Percentiles rank a stretch among this genome's conserved stretches.
Evolutionary conservation across 176 grass and related monocot species (phyloP).

Genomic region (Tillandsia leiboldiana): DNA sequence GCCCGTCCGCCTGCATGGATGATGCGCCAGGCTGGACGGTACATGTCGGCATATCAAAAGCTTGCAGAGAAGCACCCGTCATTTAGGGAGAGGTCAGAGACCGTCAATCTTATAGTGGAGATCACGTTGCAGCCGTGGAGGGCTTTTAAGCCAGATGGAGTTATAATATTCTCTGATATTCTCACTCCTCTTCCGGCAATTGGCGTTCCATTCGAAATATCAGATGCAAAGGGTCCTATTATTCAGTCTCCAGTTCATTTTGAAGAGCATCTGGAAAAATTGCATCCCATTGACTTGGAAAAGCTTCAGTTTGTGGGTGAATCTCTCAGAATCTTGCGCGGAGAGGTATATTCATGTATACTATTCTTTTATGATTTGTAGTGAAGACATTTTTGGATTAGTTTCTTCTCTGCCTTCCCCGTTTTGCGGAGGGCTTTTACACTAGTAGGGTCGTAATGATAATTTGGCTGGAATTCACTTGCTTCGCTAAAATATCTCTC

Average conservation of each 20-base stretch:
- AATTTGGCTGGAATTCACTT: too few species aligned
- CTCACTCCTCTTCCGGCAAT: conserved; percentile 86
- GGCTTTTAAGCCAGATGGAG: conserved; percentile 83
- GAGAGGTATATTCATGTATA: conserved; percentile 43
- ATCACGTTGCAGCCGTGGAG: conserved; percentile 90
- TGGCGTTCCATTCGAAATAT: conserved; percentile 92
- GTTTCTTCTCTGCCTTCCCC: not conserved
- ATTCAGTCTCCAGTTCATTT: conserved; percentile 60
- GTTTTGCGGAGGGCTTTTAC: not conserved
- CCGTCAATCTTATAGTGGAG: conserved; percentile 78
- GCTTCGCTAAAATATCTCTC: too few species aligned
- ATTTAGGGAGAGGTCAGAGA: conserved; percentile 89
- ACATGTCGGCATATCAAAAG: conserved; percentile 86
- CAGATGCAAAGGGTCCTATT: conserved; percentile 71
- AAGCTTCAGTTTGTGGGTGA: conserved; percentile 85
- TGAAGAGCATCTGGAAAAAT: conserved; percentile 51
- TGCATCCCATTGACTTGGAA: conserved; percentile 67
- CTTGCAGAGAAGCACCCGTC: conserved; percentile 83
- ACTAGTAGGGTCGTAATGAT: too few species aligned
- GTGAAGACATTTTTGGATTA: too few species aligned
- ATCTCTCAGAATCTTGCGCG: conserved; percentile 70
- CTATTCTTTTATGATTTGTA: not conserved
- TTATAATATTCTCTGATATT: conserved; percentile 97
- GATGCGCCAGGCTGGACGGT: conserved; percentile 97
- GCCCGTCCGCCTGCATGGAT: conserved; percentile 85